Conservation (phyloP, 176 grass and related monocot species). For the Carex parvula region DNA sequence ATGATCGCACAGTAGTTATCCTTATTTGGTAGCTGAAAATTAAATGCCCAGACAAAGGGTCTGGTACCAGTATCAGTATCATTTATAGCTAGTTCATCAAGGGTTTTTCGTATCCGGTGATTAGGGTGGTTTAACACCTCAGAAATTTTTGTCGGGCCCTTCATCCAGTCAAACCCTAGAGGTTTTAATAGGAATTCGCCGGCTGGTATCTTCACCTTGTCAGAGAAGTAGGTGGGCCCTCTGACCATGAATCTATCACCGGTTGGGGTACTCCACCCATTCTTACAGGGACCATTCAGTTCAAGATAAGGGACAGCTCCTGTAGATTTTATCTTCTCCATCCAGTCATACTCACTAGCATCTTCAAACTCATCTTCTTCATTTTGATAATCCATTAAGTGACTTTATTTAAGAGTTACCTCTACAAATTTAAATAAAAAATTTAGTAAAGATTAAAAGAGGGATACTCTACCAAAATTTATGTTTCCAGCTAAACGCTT, state of each 20-base stretch:
- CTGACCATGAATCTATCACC: constrained; percentile 71
- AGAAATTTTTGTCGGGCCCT: constrained; percentile 48
- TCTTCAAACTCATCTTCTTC: constrained; percentile 43
- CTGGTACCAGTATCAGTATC: constrained; percentile 46
- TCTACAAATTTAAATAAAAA: not conserved
- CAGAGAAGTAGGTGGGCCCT: constrained; percentile 78
- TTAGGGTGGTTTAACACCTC: constrained; percentile 67
- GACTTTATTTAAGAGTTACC: not conserved
- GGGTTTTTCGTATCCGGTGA: constrained; percentile 69
- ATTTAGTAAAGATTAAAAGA: not conserved
- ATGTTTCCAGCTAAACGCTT: not conserved
- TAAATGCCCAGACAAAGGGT: constrained; percentile 92
- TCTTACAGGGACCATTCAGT: constrained; percentile 38
- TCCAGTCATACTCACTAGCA: constrained; percentile 39
- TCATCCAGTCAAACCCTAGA: constrained; percentile 90
- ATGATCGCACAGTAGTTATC: constrained; percentile 71
- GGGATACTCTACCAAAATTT: not conserved
- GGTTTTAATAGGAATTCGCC: constrained; percentile 78
- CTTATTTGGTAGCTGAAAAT: constrained; percentile 82
- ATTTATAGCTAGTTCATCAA: constrained; percentile 43
- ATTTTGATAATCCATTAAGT: constrained; percentile 51
- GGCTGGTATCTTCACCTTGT: constrained; percentile 69
- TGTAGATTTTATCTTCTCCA: constrained; percentile 51
- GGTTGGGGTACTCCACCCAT: constrained; percentile 68
- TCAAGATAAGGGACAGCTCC: constrained; percentile 63